Percentiles rank a stretch among this genome's conserved stretches.
These are phyloP conservation scores for Cladophialophora carrionii DNA, from an alignment of 2,329 filamentous ascomycete species.

Conservation along the genomic window DNA sequence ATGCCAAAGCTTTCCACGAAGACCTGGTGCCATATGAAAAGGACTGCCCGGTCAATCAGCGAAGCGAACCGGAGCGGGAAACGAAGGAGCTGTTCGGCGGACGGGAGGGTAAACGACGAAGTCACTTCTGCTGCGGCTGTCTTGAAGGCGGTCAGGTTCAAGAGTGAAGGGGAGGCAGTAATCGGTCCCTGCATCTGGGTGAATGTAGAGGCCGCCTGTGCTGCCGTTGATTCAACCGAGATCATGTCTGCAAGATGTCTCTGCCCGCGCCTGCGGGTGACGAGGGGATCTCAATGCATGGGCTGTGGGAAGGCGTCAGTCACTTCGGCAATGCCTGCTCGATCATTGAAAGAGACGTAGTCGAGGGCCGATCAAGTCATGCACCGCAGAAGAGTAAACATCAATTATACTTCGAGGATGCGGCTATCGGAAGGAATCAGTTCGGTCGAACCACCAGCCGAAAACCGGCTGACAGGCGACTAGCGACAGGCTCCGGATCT, in stretches of 20 bases:
- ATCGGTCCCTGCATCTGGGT: constrained; percentile 11
- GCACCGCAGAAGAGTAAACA: neutral
- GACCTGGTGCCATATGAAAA: constrained; percentile 44
- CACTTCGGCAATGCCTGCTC: neutral
- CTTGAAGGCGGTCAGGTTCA: constrained; percentile 24
- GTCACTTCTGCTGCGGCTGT: constrained; percentile 27
- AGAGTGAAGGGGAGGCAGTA: constrained; percentile 17
- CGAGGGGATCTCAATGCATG: constrained; percentile 22
- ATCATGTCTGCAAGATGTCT: constrained; percentile 28
- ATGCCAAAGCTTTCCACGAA: constrained; percentile 38
- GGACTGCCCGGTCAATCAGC: constrained; percentile 44
- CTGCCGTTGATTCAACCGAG: constrained; percentile 30
- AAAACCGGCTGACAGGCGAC: constrained; percentile 14
- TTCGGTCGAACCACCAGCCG: constrained; percentile 7
- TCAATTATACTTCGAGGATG: neutral
- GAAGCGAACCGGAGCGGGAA: constrained; percentile 46
- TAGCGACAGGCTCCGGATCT: constrained; percentile 7
- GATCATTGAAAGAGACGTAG: neutral
- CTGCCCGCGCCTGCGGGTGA: constrained; percentile 27
- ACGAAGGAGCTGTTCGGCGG: constrained; percentile 43
- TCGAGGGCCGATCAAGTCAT: neutral
- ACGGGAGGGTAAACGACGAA: constrained; percentile 38
- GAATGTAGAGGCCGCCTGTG: constrained; percentile 25
- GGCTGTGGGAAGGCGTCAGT: constrained; percentile 4
- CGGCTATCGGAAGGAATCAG: neutral